A percentile compares a stretch with the other conserved stretches of the same genome.
These are phyloP conservation scores for Exserohilum turcica DNA, from an alignment of 2,329 filamentous ascomycete species.

Conservation along the genomic window DNA sequence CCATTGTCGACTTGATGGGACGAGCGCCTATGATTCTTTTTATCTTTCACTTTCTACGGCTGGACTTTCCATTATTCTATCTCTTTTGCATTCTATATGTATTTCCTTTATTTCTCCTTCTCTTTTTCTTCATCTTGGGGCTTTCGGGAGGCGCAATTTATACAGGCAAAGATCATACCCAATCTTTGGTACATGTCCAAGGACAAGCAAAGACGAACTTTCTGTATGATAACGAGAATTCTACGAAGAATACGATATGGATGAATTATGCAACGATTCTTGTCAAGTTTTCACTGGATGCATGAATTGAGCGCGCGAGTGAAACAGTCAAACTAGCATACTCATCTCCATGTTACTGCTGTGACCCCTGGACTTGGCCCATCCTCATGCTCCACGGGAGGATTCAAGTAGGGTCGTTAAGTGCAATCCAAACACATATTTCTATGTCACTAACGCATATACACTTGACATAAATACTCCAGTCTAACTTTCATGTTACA, in stretches of 20 bases:
- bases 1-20: neutral
- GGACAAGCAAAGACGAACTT: conserved; percentile 1
- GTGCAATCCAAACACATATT: too few relatives aligned
- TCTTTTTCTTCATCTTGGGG: neutral
- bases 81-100: conserved; percentile 1
- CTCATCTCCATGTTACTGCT: too few relatives aligned
- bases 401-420: too few relatives aligned
- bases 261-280: neutral
- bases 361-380: too few relatives aligned
- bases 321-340: too few relatives aligned
- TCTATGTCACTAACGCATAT: too few relatives aligned
- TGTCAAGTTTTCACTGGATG: neutral
- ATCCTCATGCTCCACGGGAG: too few relatives aligned
- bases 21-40: neutral
- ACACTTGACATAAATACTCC: too few relatives aligned
- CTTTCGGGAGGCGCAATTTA: neutral
- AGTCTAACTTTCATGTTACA: too few relatives aligned
- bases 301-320: too few relatives aligned
- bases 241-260: neutral
- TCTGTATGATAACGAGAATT: conserved; percentile 6
- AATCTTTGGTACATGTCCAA: neutral
- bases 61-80: neutral
- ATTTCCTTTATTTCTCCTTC: conserved; percentile 1
- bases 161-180: conserved; percentile 8
- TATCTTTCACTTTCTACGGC: neutral